Evolutionary conservation across 1,139 yeast genomes (phyloP).

Genomic region (Dujonia santamariae): DNA sequence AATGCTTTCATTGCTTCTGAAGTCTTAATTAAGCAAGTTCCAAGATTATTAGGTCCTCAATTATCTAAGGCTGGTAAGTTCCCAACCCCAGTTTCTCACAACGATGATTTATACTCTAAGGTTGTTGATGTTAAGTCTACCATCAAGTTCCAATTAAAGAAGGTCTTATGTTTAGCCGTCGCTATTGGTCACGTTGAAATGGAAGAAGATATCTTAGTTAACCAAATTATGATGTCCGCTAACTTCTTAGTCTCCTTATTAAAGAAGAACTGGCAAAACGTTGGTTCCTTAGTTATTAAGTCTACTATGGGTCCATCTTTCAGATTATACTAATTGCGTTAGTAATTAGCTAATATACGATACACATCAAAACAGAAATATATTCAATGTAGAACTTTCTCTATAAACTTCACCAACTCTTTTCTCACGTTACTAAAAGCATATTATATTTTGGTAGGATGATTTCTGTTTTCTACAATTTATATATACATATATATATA

Average conservation of each 20-base stretch:
- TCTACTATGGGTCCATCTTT: slow-evolving; percentile 99
- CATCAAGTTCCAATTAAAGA: slow-evolving; percentile 99
- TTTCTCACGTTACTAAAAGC: too few relatives aligned
- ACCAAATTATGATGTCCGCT: slow-evolving; percentile 98
- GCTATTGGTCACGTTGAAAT: slow-evolving; percentile 99
- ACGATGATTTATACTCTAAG: slow-evolving; percentile 95
- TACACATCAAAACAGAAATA: too few relatives aligned
- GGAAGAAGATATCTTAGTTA: slow-evolving; percentile 94
- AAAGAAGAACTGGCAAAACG: slow-evolving; percentile 99
- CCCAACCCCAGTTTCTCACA: slow-evolving; percentile 99
- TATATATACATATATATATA: too few relatives aligned
- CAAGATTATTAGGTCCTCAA: slow-evolving; percentile 99
- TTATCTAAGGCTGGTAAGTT: slow-evolving; percentile 99
- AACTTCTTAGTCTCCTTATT: slow-evolving; percentile 99
- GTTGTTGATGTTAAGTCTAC: slow-evolving; percentile 98
- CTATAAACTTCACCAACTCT: too few relatives aligned
- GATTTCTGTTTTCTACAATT: too few relatives aligned
- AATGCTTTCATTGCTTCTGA: slow-evolving; percentile 99
- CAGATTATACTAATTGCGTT: slow-evolving; percentile 85
- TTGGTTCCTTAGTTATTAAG: slow-evolving; percentile 98
- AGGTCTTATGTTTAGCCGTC: slow-evolving; percentile 84
- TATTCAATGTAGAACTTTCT: too few relatives aligned
- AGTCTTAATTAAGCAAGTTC: slow-evolving; percentile 98
- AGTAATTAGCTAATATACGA: too few relatives aligned
- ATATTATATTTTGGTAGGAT: too few relatives aligned